Conservation (phyloP, 805 yeast genomes). For the Blastobotrys mokoenaii region DNA sequence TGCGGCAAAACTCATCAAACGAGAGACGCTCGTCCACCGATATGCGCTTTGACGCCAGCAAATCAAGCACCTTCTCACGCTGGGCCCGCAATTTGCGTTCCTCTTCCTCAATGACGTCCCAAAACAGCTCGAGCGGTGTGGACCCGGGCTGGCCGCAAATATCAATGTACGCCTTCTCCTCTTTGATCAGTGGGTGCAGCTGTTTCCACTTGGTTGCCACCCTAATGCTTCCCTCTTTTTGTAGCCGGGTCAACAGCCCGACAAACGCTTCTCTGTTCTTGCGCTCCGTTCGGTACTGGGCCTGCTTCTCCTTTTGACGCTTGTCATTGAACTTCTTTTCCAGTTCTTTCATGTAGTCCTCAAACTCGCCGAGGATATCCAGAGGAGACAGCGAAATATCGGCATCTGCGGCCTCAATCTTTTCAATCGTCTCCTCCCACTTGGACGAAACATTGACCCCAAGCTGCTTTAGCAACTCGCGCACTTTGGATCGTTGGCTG, state of each 20-base stretch:
- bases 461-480: constrained; percentile 9
- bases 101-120: constrained; percentile 64
- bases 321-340: constrained; percentile 25
- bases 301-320: constrained; percentile 23
- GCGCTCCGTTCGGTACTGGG: constrained; percentile 50
- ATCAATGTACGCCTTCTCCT: constrained; percentile 48
- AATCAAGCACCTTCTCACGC: constrained; percentile 49
- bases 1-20: constrained; percentile 19
- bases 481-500: constrained; percentile 7
- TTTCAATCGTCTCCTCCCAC: constrained; percentile 35
- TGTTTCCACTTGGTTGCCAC: constrained; percentile 56
- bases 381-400: constrained; percentile 24
- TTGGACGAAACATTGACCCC: constrained; percentile 19
- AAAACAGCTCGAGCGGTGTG: constrained; percentile 62
- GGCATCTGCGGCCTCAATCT: constrained; percentile 2
- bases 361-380: constrained; percentile 43
- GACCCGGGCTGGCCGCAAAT: constrained; percentile 74
- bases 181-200: constrained; percentile 41
- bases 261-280: constrained; percentile 57
- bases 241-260: constrained; percentile 34
- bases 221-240: constrained; percentile 27
- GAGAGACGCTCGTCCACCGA: constrained; percentile 22
- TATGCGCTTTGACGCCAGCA: constrained; percentile 33
- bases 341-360: constrained; percentile 28
- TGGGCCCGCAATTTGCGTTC: constrained; percentile 47